phyloP scores from a whole-genome alignment of 73 alveolate species.

The Paramecium biaurelia region DNA sequence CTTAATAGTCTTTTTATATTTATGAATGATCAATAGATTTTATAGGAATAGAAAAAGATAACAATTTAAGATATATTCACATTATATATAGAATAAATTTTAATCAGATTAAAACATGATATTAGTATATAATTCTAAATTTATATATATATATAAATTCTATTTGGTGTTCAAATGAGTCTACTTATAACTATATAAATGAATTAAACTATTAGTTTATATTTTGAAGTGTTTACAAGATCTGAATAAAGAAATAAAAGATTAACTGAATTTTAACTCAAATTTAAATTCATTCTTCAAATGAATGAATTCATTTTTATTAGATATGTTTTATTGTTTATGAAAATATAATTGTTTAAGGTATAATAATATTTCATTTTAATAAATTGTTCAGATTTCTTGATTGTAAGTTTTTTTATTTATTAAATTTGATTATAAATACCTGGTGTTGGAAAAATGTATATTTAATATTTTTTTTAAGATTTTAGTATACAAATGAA shows the following conservation, averaged over 20 bases:
- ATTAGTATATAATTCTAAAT: no score
- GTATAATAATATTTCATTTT: background rate
- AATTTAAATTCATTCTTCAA: background rate
- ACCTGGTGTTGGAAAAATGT: background rate
- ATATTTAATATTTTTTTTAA: conserved; percentile 12
- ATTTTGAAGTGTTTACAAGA: no score
- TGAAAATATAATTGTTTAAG: no score
- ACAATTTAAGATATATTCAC: background rate
- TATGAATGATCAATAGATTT: no score
- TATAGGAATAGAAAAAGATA: background rate
- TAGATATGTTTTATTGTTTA: background rate
- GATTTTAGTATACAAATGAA: background rate
- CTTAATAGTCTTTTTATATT: no score
- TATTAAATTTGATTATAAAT: background rate
- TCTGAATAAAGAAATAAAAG: background rate
- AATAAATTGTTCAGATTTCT: background rate
- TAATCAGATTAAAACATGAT: no score
- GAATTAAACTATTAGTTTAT: no score
- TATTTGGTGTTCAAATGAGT: no score
- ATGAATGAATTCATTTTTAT: background rate
- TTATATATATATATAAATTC: no score
- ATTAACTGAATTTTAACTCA: background rate
- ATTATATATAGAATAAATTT: background rate
- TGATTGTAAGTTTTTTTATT: background rate
- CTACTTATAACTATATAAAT: no score